Evolutionary conservation across 345 rosid species (phyloP).

Genomic region (Bretschneidera sinensis): DNA sequence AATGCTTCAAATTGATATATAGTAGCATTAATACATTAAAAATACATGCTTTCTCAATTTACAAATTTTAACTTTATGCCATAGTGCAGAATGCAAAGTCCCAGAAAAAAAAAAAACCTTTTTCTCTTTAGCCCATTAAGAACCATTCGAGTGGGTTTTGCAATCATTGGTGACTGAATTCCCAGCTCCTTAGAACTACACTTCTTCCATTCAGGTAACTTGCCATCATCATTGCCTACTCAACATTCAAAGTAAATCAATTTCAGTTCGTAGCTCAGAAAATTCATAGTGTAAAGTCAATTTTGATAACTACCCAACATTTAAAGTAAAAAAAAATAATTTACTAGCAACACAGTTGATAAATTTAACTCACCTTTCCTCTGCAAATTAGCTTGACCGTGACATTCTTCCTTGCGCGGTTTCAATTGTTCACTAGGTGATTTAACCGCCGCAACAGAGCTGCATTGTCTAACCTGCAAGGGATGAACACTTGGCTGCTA

Average conservation of each 20-base stretch:
- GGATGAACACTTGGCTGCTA: background rate
- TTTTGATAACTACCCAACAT: background rate
- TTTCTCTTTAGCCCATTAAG: conserved; percentile 47
- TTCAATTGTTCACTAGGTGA: conserved; percentile 23
- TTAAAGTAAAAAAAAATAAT: background rate
- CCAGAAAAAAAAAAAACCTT: conserved; percentile 33
- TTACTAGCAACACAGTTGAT: conserved; percentile 4
- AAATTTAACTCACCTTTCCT: background rate
- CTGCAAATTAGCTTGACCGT: conserved; percentile 10
- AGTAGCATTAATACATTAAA: background rate
- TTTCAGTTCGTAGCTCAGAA: too few species aligned
- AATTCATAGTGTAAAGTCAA: too few species aligned
- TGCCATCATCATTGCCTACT: conserved; percentile 18
- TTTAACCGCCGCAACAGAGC: conserved; percentile 24
- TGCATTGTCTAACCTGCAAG: conserved; percentile 29
- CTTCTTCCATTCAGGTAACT: conserved; percentile 38
- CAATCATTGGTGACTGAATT: conserved; percentile 52
- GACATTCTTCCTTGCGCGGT: conserved; percentile 24
- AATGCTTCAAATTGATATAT: background rate
- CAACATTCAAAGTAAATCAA: background rate
- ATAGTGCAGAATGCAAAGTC: too few species aligned
- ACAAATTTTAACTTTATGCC: background rate
- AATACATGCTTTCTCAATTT: background rate
- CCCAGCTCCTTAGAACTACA: conserved; percentile 54
- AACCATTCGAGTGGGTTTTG: conserved; percentile 51